These are phyloP conservation scores for Chlorociboria aeruginascens DNA, from an alignment of 495 filamentous ascomycete genomes.

Conservation along the genomic window DNA sequence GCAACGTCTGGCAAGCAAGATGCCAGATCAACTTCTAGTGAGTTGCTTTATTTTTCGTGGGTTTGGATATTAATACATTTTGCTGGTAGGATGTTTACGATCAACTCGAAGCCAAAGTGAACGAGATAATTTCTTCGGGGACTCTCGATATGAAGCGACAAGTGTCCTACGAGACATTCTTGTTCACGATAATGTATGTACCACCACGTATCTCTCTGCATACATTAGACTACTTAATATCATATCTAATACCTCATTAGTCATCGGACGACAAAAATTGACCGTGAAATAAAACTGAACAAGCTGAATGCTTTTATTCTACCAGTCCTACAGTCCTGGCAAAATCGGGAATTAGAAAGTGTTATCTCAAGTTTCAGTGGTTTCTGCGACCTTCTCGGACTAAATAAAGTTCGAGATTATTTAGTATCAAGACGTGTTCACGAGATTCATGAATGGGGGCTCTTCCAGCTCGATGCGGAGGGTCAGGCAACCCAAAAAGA, in stretches of 20 bases:
- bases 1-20: constrained; percentile 77
- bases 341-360: constrained; percentile 50
- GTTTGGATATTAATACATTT: background rate
- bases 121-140: constrained; percentile 62
- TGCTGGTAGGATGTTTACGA: constrained; percentile 56
- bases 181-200: constrained; percentile 80
- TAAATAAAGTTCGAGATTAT: constrained; percentile 72
- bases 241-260: constrained; percentile 26
- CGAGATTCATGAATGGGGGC: constrained; percentile 71
- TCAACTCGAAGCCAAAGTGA: constrained; percentile 69
- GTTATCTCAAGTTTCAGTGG: constrained; percentile 63
- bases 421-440: constrained; percentile 60
- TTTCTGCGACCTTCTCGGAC: constrained; percentile 68
- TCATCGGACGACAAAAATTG: constrained; percentile 70
- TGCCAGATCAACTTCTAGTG: constrained; percentile 70
- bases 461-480: constrained; percentile 60
- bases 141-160: constrained; percentile 62
- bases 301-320: constrained; percentile 63
- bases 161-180: constrained; percentile 55
- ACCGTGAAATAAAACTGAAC: constrained; percentile 46
- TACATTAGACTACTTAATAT: background rate
- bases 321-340: constrained; percentile 73
- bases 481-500: constrained; percentile 67
- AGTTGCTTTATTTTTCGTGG: background rate
- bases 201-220: constrained; percentile 4